These are phyloP conservation scores for Aphanomyces euteiches DNA, from an alignment of 352 stramenopile genomes.

Conservation along the genomic window DNA sequence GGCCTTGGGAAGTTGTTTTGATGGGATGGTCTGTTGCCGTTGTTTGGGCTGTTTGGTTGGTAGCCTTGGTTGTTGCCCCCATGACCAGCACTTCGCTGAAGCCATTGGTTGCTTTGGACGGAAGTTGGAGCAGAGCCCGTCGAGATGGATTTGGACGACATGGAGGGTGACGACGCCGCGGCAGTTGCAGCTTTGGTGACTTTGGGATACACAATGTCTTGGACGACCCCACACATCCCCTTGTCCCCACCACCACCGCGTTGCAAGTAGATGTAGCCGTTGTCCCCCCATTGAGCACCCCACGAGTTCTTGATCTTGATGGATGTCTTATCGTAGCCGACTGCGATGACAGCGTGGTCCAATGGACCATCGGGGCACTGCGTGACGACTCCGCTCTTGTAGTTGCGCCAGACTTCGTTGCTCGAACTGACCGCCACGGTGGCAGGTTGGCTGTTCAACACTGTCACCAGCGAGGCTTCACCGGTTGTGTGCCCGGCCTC, in stretches of 20 bases:
- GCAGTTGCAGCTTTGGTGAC: neutral
- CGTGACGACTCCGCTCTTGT: slow-evolving; percentile 88
- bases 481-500: slow-evolving; percentile 57
- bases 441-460: slow-evolving; percentile 91
- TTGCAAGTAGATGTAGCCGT: slow-evolving; percentile 35
- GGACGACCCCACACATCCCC: slow-evolving; percentile 20
- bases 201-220: slow-evolving; percentile 7
- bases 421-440: slow-evolving; percentile 93
- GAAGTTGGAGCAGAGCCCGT: no score
- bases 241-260: slow-evolving; percentile 26
- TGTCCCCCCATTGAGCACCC: slow-evolving; percentile 34
- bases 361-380: slow-evolving; percentile 81
- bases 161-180: no score
- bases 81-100: no score
- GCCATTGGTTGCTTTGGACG: no score
- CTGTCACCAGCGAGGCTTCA: slow-evolving; percentile 78
- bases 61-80: no score
- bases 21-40: no score
- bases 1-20: no score
- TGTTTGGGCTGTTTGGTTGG: no score
- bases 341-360: slow-evolving; percentile 85
- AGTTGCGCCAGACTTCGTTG: slow-evolving; percentile 94
- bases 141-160: no score
- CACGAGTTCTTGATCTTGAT: slow-evolving; percentile 40
- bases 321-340: slow-evolving; percentile 27